Base-by-base conservation (phyloP, 345 rosid genomes). In the Salix suchowensis region DNA sequence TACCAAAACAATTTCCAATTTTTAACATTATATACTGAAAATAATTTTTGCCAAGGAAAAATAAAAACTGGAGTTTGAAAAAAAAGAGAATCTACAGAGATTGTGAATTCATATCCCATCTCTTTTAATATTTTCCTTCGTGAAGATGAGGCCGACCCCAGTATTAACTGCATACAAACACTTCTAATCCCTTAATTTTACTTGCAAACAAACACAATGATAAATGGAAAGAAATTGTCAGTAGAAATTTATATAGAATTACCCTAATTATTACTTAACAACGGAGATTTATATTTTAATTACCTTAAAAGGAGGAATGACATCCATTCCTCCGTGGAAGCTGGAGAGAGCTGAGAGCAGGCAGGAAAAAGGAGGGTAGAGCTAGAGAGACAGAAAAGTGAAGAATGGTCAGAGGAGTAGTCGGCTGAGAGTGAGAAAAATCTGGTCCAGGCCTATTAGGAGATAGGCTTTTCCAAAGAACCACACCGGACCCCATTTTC, bases 101-200 rank as follows among this genome's bases (percentile, higher is more conserved):
- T 78, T 8, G 92, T 83, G 88, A 95, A 95, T 65, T 91, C 85
- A 81, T 95, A 91, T 77, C 96, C 98, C 98, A 95, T 95, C 24
- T 95, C 96, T 37, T 87, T 77, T 50, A 95, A 72, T 42, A 95
- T 88, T 78, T 85, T 78, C 73, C 89, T 85, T 55, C 98, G 87
- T 14, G 96, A 83, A 36, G 86, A 72, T 23, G 98, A 93, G 72
- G 98, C 85, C 26, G 98, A 95, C 2, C 98, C 98, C 84, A 93
- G 75, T 65, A 95, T 89, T 80, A 95, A 66, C 98, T 95, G 89
- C 87, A 70, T 23, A 50, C 69, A n/a, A 70, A 34, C 46, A n/a
- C 18, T 34, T 34, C 37, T 34, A 34, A 34, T 34, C 6, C 37
- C 37, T 34, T 34, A 34, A 34, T 34, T 34, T 34, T 34, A 34